Conservation (phyloP, 2,329 filamentous ascomycete genomes). For the Colletotrichum australisinense region DNA sequence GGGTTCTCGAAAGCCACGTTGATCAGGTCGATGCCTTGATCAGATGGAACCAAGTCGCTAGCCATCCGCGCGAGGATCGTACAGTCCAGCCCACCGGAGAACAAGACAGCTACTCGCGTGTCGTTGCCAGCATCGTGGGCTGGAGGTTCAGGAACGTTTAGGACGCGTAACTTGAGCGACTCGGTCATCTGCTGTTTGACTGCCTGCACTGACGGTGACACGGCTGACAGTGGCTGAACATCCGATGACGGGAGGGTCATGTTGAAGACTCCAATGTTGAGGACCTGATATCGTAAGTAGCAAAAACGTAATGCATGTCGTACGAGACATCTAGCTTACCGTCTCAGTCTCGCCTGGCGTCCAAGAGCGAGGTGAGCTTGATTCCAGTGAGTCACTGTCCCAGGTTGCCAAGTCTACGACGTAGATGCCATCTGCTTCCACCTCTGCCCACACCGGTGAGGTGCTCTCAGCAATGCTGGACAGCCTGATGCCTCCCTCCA, state of each 20-base stretch:
- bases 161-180: constrained; percentile 73
- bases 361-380: constrained; percentile 42
- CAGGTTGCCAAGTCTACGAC: constrained; percentile 64
- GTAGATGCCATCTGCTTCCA: constrained; percentile 87
- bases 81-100: constrained; percentile 95
- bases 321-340: constrained; percentile 54
- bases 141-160: constrained; percentile 72
- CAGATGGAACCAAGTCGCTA: constrained; percentile 78
- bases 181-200: constrained; percentile 66
- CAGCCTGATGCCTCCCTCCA: constrained; percentile 65
- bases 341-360: constrained; percentile 45
- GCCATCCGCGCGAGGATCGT: constrained; percentile 84
- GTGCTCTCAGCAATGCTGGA: constrained; percentile 76
- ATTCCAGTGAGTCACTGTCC: background rate
- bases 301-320: constrained; percentile 39
- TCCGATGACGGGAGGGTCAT: constrained; percentile 52
- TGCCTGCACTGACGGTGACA: constrained; percentile 61
- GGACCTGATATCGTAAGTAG: constrained; percentile 62
- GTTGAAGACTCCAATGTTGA: constrained; percentile 66
- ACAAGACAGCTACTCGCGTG: constrained; percentile 80
- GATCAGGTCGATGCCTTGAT: constrained; percentile 84
- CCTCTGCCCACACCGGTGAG: constrained; percentile 75
- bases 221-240: constrained; percentile 32
- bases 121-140: constrained; percentile 43
- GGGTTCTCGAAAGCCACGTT: constrained; percentile 99